phyloP scores from a whole-genome alignment of 2,329 filamentous ascomycete genomes.

The Hypoxylon sp. region DNA sequence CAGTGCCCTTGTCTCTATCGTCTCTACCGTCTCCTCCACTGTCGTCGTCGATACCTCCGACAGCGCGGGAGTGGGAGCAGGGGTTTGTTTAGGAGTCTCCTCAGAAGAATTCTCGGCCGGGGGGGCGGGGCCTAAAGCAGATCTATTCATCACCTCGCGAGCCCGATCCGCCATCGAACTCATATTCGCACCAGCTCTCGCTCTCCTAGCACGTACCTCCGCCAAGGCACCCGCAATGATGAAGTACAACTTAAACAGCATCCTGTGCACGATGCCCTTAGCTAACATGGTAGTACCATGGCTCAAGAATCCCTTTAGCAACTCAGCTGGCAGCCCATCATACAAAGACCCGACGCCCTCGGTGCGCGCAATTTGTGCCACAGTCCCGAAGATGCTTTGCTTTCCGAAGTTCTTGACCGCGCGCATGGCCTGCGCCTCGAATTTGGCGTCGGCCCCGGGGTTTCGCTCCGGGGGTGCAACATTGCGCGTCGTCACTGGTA shows the following conservation, averaged over 20 bases:
- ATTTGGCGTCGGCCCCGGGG: constrained; percentile 52
- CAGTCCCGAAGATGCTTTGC: constrained; percentile 73
- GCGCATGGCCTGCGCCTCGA: constrained; percentile 49
- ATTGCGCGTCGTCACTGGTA: constrained; percentile 4
- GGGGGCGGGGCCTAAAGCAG: not conserved
- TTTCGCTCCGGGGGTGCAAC: constrained; percentile 39
- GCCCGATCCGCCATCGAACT: not conserved
- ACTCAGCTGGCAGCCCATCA: constrained; percentile 80
- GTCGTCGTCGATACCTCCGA: constrained; percentile 4
- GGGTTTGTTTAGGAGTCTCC: not conserved
- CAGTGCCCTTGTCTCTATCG: not conserved
- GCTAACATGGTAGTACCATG: constrained; percentile 90
- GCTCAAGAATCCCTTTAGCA: constrained; percentile 86
- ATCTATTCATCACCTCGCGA: not conserved
- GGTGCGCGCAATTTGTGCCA: constrained; percentile 69
- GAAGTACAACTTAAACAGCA: constrained; percentile 81
- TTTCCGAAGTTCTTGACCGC: constrained; percentile 51
- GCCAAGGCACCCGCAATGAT: constrained; percentile 65
- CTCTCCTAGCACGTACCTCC: constrained; percentile 37
- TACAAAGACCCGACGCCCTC: constrained; percentile 82
- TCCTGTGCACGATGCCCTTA: constrained; percentile 81
- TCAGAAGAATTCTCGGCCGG: not conserved
- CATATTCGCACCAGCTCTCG: not conserved
- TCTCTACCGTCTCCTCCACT: constrained; percentile 6
- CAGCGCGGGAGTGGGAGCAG: not conserved